Conservation (phyloP, 495 filamentous ascomycete species). For the Aspergillus biplanus region DNA sequence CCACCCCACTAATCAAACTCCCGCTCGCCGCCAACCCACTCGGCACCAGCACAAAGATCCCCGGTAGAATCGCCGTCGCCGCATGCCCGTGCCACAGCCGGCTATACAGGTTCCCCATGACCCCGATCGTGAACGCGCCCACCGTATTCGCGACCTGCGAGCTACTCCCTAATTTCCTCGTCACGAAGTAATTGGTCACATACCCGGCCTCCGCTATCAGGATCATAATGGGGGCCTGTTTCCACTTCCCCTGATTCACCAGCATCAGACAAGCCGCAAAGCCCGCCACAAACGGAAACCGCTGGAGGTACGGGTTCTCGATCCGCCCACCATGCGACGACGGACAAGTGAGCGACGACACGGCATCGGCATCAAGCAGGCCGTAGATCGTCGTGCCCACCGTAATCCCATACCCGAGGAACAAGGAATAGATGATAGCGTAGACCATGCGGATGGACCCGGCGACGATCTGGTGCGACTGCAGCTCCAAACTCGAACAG, state of each 20-base stretch:
- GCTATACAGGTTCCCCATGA: constrained; percentile 85
- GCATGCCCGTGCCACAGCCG: constrained; percentile 81
- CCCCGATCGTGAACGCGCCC: constrained; percentile 83
- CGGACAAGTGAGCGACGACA: constrained; percentile 69
- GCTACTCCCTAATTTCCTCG: constrained; percentile 68
- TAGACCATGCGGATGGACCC: constrained; percentile 95
- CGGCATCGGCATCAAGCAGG: constrained; percentile 73
- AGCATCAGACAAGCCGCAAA: constrained; percentile 80
- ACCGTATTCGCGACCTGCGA: constrained; percentile 84
- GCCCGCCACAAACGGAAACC: constrained; percentile 66
- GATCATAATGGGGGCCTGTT: constrained; percentile 85
- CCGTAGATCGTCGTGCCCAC: constrained; percentile 91
- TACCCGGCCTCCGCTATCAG: constrained; percentile 81
- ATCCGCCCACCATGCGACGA: constrained; percentile 54
- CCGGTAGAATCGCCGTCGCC: constrained; percentile 83
- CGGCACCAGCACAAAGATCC: constrained; percentile 93
- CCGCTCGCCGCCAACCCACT: constrained; percentile 82
- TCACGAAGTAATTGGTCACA: constrained; percentile 80
- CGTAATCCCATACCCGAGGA: constrained; percentile 93
- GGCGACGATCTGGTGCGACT: constrained; percentile 83
- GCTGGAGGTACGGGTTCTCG: constrained; percentile 43
- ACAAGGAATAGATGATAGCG: constrained; percentile 91
- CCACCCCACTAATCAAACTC: constrained; percentile 78
- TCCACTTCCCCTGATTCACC: constrained; percentile 90
- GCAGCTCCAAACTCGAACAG: constrained; percentile 82